These are phyloP conservation scores for Lichtheimia hyalospora DNA, from an alignment of 371 early-diverging fungal genomes.

Conservation along the genomic window DNA sequence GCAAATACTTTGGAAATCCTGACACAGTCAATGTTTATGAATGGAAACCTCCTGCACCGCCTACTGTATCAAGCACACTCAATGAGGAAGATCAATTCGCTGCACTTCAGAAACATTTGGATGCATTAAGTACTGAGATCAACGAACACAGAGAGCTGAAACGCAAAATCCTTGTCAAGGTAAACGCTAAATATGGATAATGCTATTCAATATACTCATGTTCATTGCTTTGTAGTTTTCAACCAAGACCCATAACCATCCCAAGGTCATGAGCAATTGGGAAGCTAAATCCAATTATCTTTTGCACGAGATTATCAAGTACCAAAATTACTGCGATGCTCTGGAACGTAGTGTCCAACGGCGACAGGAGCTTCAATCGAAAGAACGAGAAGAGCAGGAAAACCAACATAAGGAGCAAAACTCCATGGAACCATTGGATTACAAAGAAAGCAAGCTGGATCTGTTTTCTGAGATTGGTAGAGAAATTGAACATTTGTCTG, in stretches of 20 bases:
- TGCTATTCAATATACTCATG: too few species aligned
- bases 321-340: slow-evolving; percentile 80
- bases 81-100: slow-evolving; percentile 37
- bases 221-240: slow-evolving; percentile 34
- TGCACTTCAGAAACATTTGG: slow-evolving; percentile 30
- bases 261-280: slow-evolving; percentile 85
- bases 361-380: slow-evolving; percentile 13
- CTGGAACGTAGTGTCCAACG: slow-evolving; percentile 59
- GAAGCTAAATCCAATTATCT: slow-evolving; percentile 82
- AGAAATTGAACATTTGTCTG: slow-evolving; percentile 20
- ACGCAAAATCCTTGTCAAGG: slow-evolving; percentile 38
- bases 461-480: slow-evolving; percentile 36
- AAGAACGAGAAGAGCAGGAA: slow-evolving; percentile 9
- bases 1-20: slow-evolving; percentile 22
- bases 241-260: slow-evolving; percentile 54
- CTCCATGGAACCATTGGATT: slow-evolving; percentile 8
- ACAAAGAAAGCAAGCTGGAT: slow-evolving; percentile 25
- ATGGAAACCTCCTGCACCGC: slow-evolving; percentile 45
- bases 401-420: not conserved
- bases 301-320: slow-evolving; percentile 86
- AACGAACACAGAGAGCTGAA: slow-evolving; percentile 46
- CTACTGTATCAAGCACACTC: slow-evolving; percentile 33
- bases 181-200: slow-evolving; percentile 3
- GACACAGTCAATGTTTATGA: slow-evolving; percentile 33
- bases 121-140: slow-evolving; percentile 34